Evolutionary conservation across 1,284 basidiomycete species (phyloP).

Genomic region (Ustilago hordei): DNA sequence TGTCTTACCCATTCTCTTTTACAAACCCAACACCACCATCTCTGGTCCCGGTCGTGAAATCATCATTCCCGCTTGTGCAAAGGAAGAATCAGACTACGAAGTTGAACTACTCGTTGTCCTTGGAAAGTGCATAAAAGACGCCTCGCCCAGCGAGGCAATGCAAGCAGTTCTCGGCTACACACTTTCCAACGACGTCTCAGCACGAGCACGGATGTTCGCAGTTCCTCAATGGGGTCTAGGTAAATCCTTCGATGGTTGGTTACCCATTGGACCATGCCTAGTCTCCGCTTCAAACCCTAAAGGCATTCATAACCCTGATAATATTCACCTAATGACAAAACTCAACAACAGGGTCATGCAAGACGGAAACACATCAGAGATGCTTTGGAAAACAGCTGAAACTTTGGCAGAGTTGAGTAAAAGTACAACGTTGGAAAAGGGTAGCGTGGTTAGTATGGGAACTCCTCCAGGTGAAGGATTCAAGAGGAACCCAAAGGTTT

Average conservation of each 20-base stretch:
- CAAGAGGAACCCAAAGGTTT: slow-evolving; percentile 78
- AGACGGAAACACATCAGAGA: slow-evolving; percentile 76
- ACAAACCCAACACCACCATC: slow-evolving; percentile 47
- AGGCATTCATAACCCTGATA: slow-evolving; percentile 78
- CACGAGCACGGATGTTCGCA: slow-evolving; percentile 55
- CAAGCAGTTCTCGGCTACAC: slow-evolving; percentile 53
- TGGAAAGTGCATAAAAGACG: slow-evolving; percentile 40
- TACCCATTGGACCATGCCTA: slow-evolving; percentile 47
- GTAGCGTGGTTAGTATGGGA: slow-evolving; percentile 81
- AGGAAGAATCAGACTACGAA: slow-evolving; percentile 55
- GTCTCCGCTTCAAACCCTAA: slow-evolving; percentile 69
- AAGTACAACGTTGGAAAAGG: slow-evolving; percentile 84
- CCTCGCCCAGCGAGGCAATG: slow-evolving; percentile 30
- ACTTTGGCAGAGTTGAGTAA: slow-evolving; percentile 45
- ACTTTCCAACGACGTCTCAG: slow-evolving; percentile 54
- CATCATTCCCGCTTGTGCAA: slow-evolving; percentile 42
- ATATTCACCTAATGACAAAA: slow-evolving; percentile 76
- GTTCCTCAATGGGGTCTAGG: slow-evolving; percentile 57
- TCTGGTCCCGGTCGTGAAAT: slow-evolving; percentile 45
- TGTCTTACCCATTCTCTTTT: slow-evolving; percentile 56
- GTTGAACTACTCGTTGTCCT: slow-evolving; percentile 59
- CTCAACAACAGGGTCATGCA: slow-evolving; percentile 80
- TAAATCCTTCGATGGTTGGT: slow-evolving; percentile 51
- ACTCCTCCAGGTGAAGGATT: slow-evolving; percentile 77
- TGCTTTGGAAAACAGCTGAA: slow-evolving; percentile 63